phyloP scores from a whole-genome alignment of 164 flowering plant species.

The Malania oleifera region DNA sequence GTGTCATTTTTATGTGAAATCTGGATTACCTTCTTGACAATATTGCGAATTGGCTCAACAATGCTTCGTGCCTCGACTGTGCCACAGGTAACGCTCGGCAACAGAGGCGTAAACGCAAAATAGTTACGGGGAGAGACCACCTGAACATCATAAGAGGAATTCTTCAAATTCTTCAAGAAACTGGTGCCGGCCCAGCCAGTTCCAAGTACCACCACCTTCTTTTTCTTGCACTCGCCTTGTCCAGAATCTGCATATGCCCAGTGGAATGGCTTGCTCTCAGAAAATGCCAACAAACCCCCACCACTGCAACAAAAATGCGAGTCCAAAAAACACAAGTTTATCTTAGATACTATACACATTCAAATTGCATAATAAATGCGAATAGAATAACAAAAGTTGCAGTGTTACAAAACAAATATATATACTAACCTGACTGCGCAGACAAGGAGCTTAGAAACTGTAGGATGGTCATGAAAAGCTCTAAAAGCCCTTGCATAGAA shows the following conservation, averaged over 20 bases:
- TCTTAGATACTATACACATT: neutral
- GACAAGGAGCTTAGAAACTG: constrained; percentile 30
- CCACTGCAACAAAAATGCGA: constrained; percentile 14
- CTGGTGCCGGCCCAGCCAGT: constrained; percentile 62
- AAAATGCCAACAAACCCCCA: constrained; percentile 34
- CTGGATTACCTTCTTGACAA: constrained; percentile 31
- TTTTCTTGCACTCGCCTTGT: constrained; percentile 15
- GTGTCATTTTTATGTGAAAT: neutral
- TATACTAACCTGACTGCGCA: constrained; percentile 30
- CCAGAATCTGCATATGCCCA: neutral
- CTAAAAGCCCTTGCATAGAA: constrained; percentile 25
- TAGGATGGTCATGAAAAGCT: constrained; percentile 20
- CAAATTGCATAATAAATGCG: neutral
- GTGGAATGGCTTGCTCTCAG: constrained; percentile 16
- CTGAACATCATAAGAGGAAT: constrained; percentile 30
- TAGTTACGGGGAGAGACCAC: constrained; percentile 44
- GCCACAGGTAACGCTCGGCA: constrained; percentile 54
- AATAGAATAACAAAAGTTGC: neutral
- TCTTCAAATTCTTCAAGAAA: constrained; percentile 41
- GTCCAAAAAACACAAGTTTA: neutral
- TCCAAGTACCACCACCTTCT: constrained; percentile 53
- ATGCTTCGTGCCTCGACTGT: constrained; percentile 64
- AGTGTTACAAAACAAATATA: neutral
- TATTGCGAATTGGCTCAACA: constrained; percentile 53
- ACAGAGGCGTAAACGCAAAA: constrained; percentile 41